phyloP scores from a whole-genome alignment of 148 eudicot species.

The Camellia granthamiana region DNA sequence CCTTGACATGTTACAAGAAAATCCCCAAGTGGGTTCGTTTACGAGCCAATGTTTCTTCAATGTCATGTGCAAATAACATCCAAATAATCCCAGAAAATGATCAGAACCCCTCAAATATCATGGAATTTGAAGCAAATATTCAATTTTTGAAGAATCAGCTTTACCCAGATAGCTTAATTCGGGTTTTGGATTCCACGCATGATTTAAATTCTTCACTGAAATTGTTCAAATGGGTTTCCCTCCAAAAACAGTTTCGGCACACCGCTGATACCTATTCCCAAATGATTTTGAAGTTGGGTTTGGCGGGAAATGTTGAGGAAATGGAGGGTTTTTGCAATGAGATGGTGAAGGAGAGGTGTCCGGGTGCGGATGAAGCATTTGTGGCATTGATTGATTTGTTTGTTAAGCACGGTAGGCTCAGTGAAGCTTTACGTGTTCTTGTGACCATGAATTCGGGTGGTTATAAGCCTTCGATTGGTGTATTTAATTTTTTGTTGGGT shows the following conservation, averaged over 20 bases:
- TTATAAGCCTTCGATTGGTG: conserved; percentile 32
- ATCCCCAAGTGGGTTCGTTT: conserved; percentile 40
- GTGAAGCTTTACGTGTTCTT: conserved; percentile 52
- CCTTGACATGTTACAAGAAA: conserved; percentile 34
- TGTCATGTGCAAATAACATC: conserved; percentile 32
- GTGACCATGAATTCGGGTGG: conserved; percentile 36
- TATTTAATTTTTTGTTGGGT: conserved; percentile 46
- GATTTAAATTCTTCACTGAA: conserved; percentile 60
- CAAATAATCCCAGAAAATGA: conserved; percentile 27
- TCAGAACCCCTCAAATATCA: conserved; percentile 14
- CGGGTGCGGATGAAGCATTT: conserved; percentile 36
- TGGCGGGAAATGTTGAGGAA: conserved; percentile 53
- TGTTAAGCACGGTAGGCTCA: conserved; percentile 42
- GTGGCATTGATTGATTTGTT: conserved; percentile 45
- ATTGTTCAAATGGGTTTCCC: conserved; percentile 70
- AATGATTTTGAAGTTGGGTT: conserved; percentile 58
- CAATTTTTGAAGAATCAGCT: conserved; percentile 45
- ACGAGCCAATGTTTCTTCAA: conserved; percentile 33
- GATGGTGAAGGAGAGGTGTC: conserved; percentile 48
- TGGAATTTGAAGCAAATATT: conserved; percentile 40
- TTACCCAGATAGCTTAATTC: conserved; percentile 45
- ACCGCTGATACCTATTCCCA: conserved; percentile 45
- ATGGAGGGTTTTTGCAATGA: conserved; percentile 63
- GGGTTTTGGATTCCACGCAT: conserved; percentile 47
- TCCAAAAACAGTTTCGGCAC: conserved; percentile 55